Conservation (phyloP, 2,329 filamentous ascomycete species). For the Fusarium musae region DNA sequence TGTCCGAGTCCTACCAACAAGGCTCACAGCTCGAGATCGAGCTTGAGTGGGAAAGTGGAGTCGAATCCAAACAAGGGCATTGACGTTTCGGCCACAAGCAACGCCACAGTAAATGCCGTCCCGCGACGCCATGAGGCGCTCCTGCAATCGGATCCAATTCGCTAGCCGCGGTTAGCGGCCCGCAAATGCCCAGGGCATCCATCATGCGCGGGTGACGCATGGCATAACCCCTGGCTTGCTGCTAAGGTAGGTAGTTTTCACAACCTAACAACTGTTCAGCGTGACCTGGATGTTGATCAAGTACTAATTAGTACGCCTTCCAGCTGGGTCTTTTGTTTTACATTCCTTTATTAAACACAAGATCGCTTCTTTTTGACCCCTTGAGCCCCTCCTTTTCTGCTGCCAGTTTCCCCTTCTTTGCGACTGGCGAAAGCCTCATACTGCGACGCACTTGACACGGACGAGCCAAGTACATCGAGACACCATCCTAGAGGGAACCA, state of each 20-base stretch:
- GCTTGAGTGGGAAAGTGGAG: background rate
- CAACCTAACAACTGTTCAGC: conserved; percentile 12
- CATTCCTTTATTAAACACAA: background rate
- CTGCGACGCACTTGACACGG: background rate
- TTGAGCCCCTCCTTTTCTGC: background rate
- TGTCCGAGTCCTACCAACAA: conserved; percentile 8
- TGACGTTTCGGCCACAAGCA: background rate
- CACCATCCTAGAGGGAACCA: background rate
- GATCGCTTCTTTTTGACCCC: background rate
- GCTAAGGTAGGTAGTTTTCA: background rate
- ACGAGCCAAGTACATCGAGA: background rate
- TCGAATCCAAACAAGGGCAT: background rate
- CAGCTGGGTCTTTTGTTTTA: background rate
- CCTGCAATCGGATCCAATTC: conserved; percentile 5
- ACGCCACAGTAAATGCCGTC: conserved; percentile 3
- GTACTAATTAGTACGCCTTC: background rate
- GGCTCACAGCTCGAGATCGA: background rate
- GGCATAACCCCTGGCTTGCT: conserved; percentile 10
- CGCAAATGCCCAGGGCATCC: background rate
- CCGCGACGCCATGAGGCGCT: conserved; percentile 23
- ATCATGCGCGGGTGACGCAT: conserved; percentile 35
- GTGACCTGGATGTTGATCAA: conserved; percentile 28
- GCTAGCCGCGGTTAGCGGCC: conserved; percentile 7
- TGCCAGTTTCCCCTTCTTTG: background rate
- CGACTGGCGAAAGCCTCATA: background rate